These are phyloP conservation scores for Fusarium piperis DNA, from an alignment of 2,329 filamentous ascomycete genomes.

Conservation along the genomic window DNA sequence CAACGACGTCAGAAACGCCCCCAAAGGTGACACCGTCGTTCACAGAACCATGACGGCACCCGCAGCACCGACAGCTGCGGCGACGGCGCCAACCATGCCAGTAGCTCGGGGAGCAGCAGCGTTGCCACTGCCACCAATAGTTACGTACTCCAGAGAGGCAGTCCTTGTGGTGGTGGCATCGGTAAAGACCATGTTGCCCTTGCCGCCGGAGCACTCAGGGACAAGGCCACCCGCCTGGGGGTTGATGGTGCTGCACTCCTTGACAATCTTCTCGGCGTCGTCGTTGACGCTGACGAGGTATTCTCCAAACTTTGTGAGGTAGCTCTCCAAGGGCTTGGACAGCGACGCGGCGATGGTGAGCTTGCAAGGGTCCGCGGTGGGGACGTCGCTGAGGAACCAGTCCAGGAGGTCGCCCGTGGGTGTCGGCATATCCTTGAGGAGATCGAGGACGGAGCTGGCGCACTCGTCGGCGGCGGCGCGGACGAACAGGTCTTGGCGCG, in stretches of 20 bases:
- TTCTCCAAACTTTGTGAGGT: conserved; percentile 13
- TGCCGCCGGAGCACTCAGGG: neutral
- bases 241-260: conserved; percentile 14
- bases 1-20: neutral
- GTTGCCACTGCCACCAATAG: neutral
- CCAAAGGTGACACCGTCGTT: neutral
- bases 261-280: neutral
- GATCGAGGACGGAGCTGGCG: neutral
- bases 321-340: conserved; percentile 14
- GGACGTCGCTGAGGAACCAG: neutral
- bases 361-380: conserved; percentile 13
- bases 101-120: neutral
- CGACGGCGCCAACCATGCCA: conserved; percentile 1
- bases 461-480: neutral
- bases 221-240: neutral
- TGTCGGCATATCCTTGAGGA: neutral
- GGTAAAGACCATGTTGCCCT: conserved; percentile 18
- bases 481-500: neutral
- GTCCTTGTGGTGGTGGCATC: conserved; percentile 17
- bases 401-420: neutral
- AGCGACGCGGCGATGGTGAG: conserved; percentile 18
- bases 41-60: neutral
- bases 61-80: conserved; percentile 13
- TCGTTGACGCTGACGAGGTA: conserved; percentile 1
- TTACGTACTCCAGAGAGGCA: neutral